Percentiles rank a stretch among this genome's conserved stretches.
Evolutionary conservation across 306 rosid genomes (phyloP).

Genomic region (Begonia loranthoides): DNA sequence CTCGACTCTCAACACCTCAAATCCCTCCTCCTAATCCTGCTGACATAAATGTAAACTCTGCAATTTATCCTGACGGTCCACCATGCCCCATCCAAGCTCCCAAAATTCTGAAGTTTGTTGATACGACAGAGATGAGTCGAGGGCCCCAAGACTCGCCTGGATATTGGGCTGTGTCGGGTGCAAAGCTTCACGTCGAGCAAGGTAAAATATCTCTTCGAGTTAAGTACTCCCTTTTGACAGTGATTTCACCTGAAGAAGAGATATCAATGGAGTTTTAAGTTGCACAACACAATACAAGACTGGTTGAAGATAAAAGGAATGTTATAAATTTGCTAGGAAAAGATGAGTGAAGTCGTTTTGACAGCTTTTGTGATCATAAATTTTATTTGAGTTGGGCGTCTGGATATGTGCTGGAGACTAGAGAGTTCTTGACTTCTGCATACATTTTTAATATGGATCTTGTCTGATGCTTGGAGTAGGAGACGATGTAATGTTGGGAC

Average conservation of each 20-base stretch:
- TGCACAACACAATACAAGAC: not conserved
- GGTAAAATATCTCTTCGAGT: conserved; percentile 77
- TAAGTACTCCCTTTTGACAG: conserved; percentile 59
- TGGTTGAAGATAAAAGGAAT: not conserved
- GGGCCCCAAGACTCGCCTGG: conserved; percentile 88
- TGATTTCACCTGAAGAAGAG: conserved; percentile 57
- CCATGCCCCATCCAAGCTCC: conserved; percentile 55
- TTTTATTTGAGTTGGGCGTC: too few relatives aligned
- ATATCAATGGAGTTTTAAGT: too few relatives aligned
- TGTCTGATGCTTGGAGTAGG: too few relatives aligned
- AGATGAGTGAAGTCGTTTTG: too few relatives aligned
- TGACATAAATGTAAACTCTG: conserved; percentile 63
- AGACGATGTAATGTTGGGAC: too few relatives aligned
- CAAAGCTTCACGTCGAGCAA: conserved; percentile 56
- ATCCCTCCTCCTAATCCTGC: conserved; percentile 50
- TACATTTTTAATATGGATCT: too few relatives aligned
- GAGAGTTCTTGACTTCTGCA: too few relatives aligned
- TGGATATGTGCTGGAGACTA: too few relatives aligned
- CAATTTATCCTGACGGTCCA: conserved; percentile 78
- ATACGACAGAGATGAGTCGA: conserved; percentile 95
- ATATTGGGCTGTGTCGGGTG: conserved; percentile 87
- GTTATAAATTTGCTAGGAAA: too few relatives aligned
- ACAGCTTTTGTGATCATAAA: too few relatives aligned
- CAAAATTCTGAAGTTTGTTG: conserved; percentile 68
- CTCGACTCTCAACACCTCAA: conserved; percentile 52